A percentile compares a stretch with the other conserved stretches of the same genome.
phyloP scores from a whole-genome alignment of 257 asterid species.

The Solanum chmielewskii region DNA sequence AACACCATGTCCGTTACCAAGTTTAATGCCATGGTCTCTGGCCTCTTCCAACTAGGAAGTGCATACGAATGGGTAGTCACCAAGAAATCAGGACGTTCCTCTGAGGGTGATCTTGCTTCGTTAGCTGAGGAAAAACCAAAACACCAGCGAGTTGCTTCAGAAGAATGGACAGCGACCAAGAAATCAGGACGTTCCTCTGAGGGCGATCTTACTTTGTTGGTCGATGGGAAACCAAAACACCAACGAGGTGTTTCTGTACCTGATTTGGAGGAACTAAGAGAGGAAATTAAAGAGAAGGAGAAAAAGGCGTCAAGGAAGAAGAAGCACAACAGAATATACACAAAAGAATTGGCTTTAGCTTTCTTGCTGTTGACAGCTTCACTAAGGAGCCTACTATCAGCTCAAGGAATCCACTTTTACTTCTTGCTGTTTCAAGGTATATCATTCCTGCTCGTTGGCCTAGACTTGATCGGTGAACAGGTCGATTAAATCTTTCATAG shows the following conservation, averaged over 20 bases:
- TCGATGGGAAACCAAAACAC: conserved; percentile 33
- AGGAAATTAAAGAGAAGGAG: conserved; percentile 32
- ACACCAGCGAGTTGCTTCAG: conserved; percentile 55
- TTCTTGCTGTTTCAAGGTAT: conserved; percentile 87
- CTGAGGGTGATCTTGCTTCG: conserved; percentile 65
- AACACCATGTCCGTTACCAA: conserved; percentile 97
- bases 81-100: conserved; percentile 80
- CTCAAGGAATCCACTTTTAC: conserved; percentile 92
- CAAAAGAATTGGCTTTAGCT: conserved; percentile 71
- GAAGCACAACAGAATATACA: conserved; percentile 77
- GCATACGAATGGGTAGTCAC: conserved; percentile 97
- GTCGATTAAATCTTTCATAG: conserved; percentile 14
- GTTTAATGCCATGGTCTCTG: conserved; percentile 90
- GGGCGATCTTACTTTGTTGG: conserved; percentile 48
- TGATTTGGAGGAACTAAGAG: conserved; percentile 47
- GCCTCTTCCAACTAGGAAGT: conserved; percentile 85
- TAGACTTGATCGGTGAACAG: conserved; percentile 93
- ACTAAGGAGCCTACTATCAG: conserved; percentile 73
- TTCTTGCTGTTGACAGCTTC: conserved; percentile 78
- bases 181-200: conserved; percentile 81
- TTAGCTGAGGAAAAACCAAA: conserved; percentile 35
- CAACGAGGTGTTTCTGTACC: conserved; percentile 64
- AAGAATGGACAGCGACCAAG: conserved; percentile 24
- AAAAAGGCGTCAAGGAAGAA: conserved; percentile 32
- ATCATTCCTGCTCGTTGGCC: conserved; percentile 80